Conservation (phyloP, 2,329 filamentous ascomycete species). For the Sporothrix humicola region DNA sequence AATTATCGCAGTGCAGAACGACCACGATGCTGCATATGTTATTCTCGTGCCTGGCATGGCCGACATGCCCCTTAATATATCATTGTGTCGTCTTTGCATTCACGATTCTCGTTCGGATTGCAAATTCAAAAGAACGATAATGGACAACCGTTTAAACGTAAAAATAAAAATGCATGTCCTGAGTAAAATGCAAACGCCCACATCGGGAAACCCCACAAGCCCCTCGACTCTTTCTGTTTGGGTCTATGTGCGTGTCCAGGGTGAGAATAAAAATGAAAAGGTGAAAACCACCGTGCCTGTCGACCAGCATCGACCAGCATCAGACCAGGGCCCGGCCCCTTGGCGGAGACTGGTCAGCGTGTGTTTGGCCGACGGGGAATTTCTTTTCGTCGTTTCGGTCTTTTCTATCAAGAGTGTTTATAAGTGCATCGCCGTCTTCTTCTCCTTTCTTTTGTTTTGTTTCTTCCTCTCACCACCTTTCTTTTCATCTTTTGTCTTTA, state of each 20-base stretch:
- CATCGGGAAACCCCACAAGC: constrained; percentile 18
- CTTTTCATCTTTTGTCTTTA: constrained; percentile 4
- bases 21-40: not conserved
- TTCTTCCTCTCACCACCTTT: not conserved
- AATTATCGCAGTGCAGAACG: constrained; percentile 2
- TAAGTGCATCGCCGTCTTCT: not conserved
- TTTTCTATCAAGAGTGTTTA: not conserved
- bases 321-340: not conserved
- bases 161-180: not conserved
- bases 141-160: not conserved
- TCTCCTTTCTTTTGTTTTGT: not conserved
- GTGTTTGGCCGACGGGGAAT: constrained; percentile 2
- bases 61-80: constrained; percentile 24
- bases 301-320: not conserved
- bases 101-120: not conserved
- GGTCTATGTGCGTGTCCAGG: not conserved
- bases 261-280: not conserved
- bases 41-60: constrained; percentile 3
- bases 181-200: not conserved
- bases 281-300: no score
- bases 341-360: not conserved
- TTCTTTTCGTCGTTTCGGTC: no score
- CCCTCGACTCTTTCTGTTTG: not conserved
- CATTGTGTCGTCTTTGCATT: not conserved
- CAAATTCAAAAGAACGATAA: not conserved